phyloP scores from a whole-genome alignment of 257 asterid genomes.

The Scutellaria galericulata region DNA sequence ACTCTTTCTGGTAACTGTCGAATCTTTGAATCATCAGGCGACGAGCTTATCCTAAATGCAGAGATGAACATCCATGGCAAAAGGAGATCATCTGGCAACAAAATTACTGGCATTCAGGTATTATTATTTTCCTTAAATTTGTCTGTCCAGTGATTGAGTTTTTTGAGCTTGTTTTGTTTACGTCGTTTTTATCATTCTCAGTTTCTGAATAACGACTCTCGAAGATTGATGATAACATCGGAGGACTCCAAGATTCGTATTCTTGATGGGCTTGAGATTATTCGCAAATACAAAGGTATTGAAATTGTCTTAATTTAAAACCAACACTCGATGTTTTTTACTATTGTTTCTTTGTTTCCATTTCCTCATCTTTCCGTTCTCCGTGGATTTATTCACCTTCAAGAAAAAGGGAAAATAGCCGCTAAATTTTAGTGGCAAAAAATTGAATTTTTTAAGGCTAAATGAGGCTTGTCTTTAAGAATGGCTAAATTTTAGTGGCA shows the following conservation, averaged over 20 bases:
- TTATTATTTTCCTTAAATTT: slow-evolving; percentile 8
- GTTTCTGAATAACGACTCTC: slow-evolving; percentile 57
- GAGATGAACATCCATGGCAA: slow-evolving; percentile 58
- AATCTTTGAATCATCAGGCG: slow-evolving; percentile 65
- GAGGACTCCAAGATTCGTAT: slow-evolving; percentile 82
- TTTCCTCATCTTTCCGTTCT: too few species aligned
- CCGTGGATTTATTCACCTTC: too few species aligned
- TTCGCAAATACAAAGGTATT: slow-evolving; percentile 79
- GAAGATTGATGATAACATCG: slow-evolving; percentile 75
- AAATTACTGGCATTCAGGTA: slow-evolving; percentile 94
- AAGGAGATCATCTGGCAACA: slow-evolving; percentile 64
- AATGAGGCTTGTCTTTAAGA: too few species aligned
- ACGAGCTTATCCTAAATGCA: slow-evolving; percentile 49
- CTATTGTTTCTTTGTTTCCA: not conserved
- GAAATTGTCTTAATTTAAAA: not conserved
- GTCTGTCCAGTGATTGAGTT: not conserved
- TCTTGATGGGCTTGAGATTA: slow-evolving; percentile 76
- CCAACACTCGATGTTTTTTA: not conserved
- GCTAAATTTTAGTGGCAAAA: too few species aligned
- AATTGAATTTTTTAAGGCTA: too few species aligned
- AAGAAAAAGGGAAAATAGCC: too few species aligned
- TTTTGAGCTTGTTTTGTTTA: slow-evolving; percentile 25
- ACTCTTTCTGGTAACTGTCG: slow-evolving; percentile 76
- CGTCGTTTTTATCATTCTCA: slow-evolving; percentile 36
- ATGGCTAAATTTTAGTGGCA: not conserved